Percentiles rank a stretch among this genome's conserved stretches.
Conservation (phyloP, 192 early-diverging fungal genomes). For the Hyaloraphidium curvatum region DNA sequence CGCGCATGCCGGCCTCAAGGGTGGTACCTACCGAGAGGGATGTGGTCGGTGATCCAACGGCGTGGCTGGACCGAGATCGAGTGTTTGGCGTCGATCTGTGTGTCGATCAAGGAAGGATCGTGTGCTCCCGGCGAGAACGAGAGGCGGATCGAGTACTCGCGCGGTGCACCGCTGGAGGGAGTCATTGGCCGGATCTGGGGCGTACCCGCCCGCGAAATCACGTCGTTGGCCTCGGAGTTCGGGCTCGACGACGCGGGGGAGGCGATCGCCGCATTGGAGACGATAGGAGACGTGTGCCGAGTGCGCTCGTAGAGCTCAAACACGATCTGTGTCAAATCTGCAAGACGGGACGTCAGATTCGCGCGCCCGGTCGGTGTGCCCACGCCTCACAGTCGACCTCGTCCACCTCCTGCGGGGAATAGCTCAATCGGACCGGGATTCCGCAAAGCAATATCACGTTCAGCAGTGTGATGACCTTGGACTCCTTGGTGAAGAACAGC, state of each 20-base stretch:
- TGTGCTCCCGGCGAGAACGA: conserved; percentile 81
- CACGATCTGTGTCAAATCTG: conserved; percentile 88
- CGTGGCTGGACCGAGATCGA: conserved; percentile 65
- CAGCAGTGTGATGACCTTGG: conserved; percentile 79
- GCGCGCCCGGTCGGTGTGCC: not conserved
- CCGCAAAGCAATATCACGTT: conserved; percentile 79
- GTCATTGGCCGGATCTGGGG: conserved; percentile 2
- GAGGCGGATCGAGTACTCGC: conserved; percentile 77
- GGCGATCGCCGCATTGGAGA: not conserved
- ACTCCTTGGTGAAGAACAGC: conserved; percentile 89
- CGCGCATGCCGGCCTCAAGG: too few species aligned
- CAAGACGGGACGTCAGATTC: conserved; percentile 1
- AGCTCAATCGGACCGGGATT: conserved; percentile 42
- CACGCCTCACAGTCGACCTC: conserved; percentile 73
- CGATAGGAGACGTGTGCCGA: conserved; percentile 20
- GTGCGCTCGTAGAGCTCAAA: conserved; percentile 89
- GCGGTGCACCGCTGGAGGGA: conserved; percentile 15
- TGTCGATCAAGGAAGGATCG: conserved; percentile 73
- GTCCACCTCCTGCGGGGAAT: conserved; percentile 32
- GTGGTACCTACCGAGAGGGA: too few species aligned
- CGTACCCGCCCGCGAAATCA: not conserved
- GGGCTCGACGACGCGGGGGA: not conserved
- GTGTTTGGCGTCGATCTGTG: conserved; percentile 66
- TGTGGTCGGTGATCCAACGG: conserved; percentile 72
- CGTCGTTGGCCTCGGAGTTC: not conserved